Evolutionary conservation across 108 stramenopile species (phyloP), one percentile per base, ranked within the genome.

Genomic region (Skeletonema costatum): DNA sequence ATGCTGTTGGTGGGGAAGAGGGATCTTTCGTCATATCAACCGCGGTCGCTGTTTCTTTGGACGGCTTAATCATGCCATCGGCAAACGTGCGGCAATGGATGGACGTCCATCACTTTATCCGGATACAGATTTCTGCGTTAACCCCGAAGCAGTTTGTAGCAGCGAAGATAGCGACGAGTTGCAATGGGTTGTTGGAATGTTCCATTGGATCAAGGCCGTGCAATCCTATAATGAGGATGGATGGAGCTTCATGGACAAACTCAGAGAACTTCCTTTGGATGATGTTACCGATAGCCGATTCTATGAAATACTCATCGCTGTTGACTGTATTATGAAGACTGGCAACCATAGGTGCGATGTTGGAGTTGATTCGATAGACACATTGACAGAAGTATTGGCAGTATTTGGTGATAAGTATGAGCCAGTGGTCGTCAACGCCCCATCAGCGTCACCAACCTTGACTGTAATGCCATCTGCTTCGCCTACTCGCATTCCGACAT

Each of bases 1-100:
- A 5, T 83, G 82, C 30, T 83, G 82, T 61, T 78, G 82, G 80
- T 81, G 80, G 80, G 74, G 75, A 12, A 53, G 80, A 29, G 81
- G 81, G 5, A 76, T 74, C 14, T 66, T 82, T 25, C 53, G 53
- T 56, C 53, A 56, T 13, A 38, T 72, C 13, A 83, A 77, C 31
- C 77, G 60, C 16, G 82, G 82, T 13, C 56, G 44, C n/a, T 83
- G 82, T 72, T 73, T 78, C 51, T 60, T 83, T 33, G 77, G 82
- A 41, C 78, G 78, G 30, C 70, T 83, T 13, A 78, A 83, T 67
- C 64, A 61, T 29, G 72, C 64, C 16, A n/a, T 70, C 2, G 75
- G 75, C 8, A 78, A 73, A 42, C 13, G 62, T 3, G 77, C 72
- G 10, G 77, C 77, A 32, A 17, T 60, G 62, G 41, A 64, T 73